A percentile compares a stretch with the other conserved stretches of the same genome.
phyloP scores from a whole-genome alignment of 306 rosid species.

The Fragaria iinumae region DNA sequence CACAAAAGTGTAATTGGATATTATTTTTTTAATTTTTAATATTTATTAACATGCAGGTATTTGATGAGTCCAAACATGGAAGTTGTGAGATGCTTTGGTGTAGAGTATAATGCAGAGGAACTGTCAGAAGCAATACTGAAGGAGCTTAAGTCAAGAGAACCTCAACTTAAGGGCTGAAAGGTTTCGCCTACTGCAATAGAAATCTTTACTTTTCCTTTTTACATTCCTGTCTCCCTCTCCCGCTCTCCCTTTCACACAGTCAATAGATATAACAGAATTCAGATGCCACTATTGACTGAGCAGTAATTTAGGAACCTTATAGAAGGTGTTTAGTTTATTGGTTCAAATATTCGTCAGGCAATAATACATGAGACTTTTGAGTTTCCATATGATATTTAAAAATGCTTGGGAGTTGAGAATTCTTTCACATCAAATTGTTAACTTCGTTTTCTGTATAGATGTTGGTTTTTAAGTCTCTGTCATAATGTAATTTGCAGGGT shows the following conservation, averaged over 20 bases:
- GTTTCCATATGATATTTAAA: neutral
- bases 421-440: neutral
- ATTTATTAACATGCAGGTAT: slow-evolving; percentile 55
- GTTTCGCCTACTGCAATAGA: neutral
- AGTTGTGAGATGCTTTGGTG: slow-evolving; percentile 81
- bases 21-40: slow-evolving; percentile 1
- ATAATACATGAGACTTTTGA: neutral
- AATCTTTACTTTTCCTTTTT: neutral
- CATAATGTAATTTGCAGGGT: neutral
- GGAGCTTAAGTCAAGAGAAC: slow-evolving; percentile 48
- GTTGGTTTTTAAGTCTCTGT: neutral
- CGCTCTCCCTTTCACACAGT: neutral
- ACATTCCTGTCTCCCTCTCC: neutral
- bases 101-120: slow-evolving; percentile 71
- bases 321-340: neutral
- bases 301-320: neutral
- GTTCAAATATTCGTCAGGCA: neutral
- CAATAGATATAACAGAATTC: neutral
- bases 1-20: slow-evolving; percentile 22
- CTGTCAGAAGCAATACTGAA: slow-evolving; percentile 58
- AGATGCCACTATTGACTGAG: neutral
- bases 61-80: slow-evolving; percentile 77
- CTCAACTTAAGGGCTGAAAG: slow-evolving; percentile 30
- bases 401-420: neutral
- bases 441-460: neutral